These are phyloP conservation scores for Pyrenophora seminiperda DNA, from an alignment of 2,329 filamentous ascomycete genomes.

Conservation along the genomic window DNA sequence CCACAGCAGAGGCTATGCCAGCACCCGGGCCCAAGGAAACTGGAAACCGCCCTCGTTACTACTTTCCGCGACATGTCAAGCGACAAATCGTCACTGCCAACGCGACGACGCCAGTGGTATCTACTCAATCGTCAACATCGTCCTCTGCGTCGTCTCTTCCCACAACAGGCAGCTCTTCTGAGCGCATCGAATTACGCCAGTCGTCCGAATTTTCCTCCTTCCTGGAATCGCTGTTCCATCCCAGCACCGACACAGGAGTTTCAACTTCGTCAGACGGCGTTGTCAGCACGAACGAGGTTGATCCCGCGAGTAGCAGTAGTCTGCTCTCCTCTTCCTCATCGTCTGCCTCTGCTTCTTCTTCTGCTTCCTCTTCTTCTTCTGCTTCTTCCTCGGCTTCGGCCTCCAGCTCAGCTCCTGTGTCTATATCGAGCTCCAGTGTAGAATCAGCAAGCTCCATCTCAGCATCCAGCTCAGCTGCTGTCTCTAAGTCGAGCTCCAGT, in stretches of 20 bases:
- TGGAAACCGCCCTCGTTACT: conserved; percentile 50
- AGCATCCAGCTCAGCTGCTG: background rate
- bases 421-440: background rate
- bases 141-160: conserved; percentile 14
- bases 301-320: conserved; percentile 13
- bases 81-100: conserved; percentile 48
- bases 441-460: background rate
- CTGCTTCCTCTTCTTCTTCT: conserved; percentile 3
- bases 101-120: conserved; percentile 35
- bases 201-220: conserved; percentile 33
- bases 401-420: background rate
- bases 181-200: conserved; percentile 27
- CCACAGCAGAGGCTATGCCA: conserved; percentile 56
- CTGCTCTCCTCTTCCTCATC: conserved; percentile 21
- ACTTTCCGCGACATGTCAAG: conserved; percentile 55
- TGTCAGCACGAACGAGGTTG: conserved; percentile 18
- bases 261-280: conserved; percentile 8
- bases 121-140: conserved; percentile 31
- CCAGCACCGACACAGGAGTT: conserved; percentile 19
- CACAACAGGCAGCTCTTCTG: conserved; percentile 16
- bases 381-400: background rate
- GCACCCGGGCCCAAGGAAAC: conserved; percentile 47
- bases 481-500: background rate
- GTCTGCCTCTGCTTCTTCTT: conserved; percentile 18
- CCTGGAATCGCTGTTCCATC: conserved; percentile 33